Conservation (phyloP, 2,329 filamentous ascomycete species). For the Fusarium oxysporum region DNA sequence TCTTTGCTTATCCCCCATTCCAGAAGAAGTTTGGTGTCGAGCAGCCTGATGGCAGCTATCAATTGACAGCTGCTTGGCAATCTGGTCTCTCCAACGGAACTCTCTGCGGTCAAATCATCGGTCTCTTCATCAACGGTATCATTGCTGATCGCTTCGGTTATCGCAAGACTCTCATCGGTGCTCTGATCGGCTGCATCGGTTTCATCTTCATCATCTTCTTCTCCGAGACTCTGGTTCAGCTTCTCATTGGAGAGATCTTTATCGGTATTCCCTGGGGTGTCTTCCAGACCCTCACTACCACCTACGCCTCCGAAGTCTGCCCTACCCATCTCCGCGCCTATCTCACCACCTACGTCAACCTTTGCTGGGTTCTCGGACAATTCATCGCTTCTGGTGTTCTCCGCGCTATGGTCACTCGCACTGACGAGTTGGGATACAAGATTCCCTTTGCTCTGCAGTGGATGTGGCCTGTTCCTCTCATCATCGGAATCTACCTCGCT, state of each 20-base stretch:
- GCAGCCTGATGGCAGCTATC: slow-evolving; percentile 53
- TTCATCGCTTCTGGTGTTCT: slow-evolving; percentile 59
- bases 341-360: slow-evolving; percentile 61
- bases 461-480: slow-evolving; percentile 60
- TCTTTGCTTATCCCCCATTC: slow-evolving; percentile 56
- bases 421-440: slow-evolving; percentile 58
- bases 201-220: slow-evolving; percentile 65
- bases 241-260: slow-evolving; percentile 59
- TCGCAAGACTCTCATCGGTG: slow-evolving; percentile 59
- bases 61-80: slow-evolving; percentile 65
- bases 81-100: slow-evolving; percentile 62
- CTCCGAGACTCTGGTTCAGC: slow-evolving; percentile 53
- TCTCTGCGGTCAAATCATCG: slow-evolving; percentile 61
- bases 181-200: slow-evolving; percentile 52
- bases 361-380: slow-evolving; percentile 64
- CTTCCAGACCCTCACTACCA: slow-evolving; percentile 60
- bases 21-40: slow-evolving; percentile 54
- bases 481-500: slow-evolving; percentile 56
- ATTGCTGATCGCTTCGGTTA: slow-evolving; percentile 61
- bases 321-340: slow-evolving; percentile 61
- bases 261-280: slow-evolving; percentile 61
- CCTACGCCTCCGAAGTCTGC: slow-evolving; percentile 62
- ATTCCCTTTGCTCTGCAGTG: slow-evolving; percentile 64
- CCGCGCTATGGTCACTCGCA: slow-evolving; percentile 52
- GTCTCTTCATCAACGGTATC: slow-evolving; percentile 61